Evolutionary conservation across 1,139 yeast species (phyloP).

Genomic region (Schizosaccharomyces versatilis): DNA sequence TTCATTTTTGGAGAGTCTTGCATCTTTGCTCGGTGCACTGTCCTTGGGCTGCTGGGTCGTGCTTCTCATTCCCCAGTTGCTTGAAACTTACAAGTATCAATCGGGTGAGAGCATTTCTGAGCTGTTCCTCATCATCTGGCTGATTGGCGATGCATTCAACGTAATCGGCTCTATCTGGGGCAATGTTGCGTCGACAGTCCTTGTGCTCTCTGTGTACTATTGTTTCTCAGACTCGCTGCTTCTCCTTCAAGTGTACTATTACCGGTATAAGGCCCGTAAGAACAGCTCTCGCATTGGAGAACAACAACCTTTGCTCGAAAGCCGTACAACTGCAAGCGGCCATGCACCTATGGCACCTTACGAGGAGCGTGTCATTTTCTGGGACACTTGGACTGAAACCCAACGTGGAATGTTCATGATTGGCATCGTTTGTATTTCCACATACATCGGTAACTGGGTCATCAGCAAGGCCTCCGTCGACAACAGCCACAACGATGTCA

Average conservation of each 20-base stretch:
- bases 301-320: conserved; percentile 9
- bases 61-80: conserved; percentile 53
- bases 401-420: conserved; percentile 16
- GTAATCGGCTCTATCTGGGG: conserved; percentile 55
- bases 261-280: conserved; percentile 11
- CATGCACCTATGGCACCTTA: neutral
- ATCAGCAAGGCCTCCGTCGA: neutral
- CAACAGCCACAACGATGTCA: conserved; percentile 15
- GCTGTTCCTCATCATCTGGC: conserved; percentile 49
- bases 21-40: conserved; percentile 7
- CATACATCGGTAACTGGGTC: neutral
- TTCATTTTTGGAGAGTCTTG: conserved; percentile 1
- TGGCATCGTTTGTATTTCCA: conserved; percentile 11
- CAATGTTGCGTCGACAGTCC: conserved; percentile 42
- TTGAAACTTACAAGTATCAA: conserved; percentile 61
- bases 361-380: conserved; percentile 3
- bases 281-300: neutral
- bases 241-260: conserved; percentile 38
- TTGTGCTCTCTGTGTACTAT: conserved; percentile 64
- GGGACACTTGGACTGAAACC: conserved; percentile 8
- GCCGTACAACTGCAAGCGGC: conserved; percentile 1
- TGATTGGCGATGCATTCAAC: conserved; percentile 49
- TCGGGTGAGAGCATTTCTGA: conserved; percentile 63
- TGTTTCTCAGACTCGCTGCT: conserved; percentile 64
- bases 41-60: conserved; percentile 36